These are phyloP conservation scores for Gelatoporia subvermispora DNA, from an alignment of 768 basidiomycete genomes.

Conservation along the genomic window DNA sequence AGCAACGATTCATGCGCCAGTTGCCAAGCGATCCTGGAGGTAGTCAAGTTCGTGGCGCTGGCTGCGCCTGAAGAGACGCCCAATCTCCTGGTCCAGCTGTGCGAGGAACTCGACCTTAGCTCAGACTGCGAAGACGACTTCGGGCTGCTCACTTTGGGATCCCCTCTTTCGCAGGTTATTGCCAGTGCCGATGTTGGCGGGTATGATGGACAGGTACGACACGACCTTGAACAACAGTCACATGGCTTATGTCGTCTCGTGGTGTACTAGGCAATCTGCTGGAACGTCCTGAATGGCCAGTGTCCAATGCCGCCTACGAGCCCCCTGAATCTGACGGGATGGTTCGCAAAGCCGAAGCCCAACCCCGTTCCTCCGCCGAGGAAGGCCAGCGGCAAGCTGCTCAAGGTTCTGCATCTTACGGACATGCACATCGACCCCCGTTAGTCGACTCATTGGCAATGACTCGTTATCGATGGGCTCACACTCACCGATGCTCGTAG, in stretches of 20 bases:
- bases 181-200: conserved; percentile 69
- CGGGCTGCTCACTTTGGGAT: conserved; percentile 64
- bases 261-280: conserved; percentile 49
- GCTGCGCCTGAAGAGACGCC: conserved; percentile 57
- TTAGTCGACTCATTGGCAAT: conserved; percentile 22
- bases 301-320: conserved; percentile 58
- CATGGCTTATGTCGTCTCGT: too few relatives aligned
- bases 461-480: background rate
- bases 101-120: conserved; percentile 48
- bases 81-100: conserved; percentile 48
- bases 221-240: too few relatives aligned
- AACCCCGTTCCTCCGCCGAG: conserved; percentile 55
- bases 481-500: conserved; percentile 32
- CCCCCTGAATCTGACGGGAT: conserved; percentile 56
- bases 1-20: conserved; percentile 45
- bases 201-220: conserved; percentile 75
- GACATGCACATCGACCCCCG: conserved; percentile 76
- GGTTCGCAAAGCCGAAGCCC: conserved; percentile 79
- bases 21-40: conserved; percentile 54
- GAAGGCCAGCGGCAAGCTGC: conserved; percentile 54
- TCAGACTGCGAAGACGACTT: conserved; percentile 61
- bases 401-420: conserved; percentile 72
- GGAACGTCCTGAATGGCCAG: conserved; percentile 52
- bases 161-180: conserved; percentile 65
- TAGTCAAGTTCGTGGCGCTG: conserved; percentile 57